Conservation (phyloP, 2,329 filamentous ascomycete genomes). For the Alternaria conjuncta region DNA sequence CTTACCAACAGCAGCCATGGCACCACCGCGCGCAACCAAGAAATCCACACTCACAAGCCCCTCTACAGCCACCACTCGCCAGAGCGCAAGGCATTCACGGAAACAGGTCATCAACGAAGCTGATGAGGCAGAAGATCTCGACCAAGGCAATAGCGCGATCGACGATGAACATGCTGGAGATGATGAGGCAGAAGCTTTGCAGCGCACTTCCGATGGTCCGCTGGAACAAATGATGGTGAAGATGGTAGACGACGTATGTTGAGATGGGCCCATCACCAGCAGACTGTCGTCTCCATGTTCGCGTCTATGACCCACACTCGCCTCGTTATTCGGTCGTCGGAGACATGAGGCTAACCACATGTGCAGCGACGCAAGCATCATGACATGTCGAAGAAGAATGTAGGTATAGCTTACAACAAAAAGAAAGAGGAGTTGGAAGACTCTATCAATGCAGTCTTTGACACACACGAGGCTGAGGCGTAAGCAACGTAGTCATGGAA, state of each 20-base stretch:
- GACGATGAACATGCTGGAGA: constrained; percentile 5
- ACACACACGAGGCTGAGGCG: constrained; percentile 33
- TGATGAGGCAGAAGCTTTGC: constrained; percentile 8
- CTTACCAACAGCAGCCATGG: constrained; percentile 23
- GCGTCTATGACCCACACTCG: neutral
- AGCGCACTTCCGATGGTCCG: constrained; percentile 5
- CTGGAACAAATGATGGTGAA: constrained; percentile 27
- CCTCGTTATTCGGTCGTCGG: neutral
- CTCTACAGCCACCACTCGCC: constrained; percentile 10
- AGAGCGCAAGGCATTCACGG: constrained; percentile 11
- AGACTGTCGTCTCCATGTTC: neutral
- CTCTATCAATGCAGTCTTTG: constrained; percentile 32
- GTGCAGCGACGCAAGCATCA: constrained; percentile 39
- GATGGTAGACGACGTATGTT: constrained; percentile 33
- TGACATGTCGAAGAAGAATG: constrained; percentile 18
- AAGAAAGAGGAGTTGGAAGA: constrained; percentile 14
- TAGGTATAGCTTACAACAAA: constrained; percentile 28
- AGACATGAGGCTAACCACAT: neutral
- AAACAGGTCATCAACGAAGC: constrained; percentile 6
- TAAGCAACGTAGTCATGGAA: constrained; percentile 24
- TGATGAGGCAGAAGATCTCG: constrained; percentile 10
- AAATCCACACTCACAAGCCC: constrained; percentile 9
- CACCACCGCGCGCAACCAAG: constrained; percentile 16
- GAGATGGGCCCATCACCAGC: neutral
- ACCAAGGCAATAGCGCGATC: constrained; percentile 7